Base-by-base conservation (phyloP, 345 rosid genomes). In the Sonneratia caseolaris region DNA sequence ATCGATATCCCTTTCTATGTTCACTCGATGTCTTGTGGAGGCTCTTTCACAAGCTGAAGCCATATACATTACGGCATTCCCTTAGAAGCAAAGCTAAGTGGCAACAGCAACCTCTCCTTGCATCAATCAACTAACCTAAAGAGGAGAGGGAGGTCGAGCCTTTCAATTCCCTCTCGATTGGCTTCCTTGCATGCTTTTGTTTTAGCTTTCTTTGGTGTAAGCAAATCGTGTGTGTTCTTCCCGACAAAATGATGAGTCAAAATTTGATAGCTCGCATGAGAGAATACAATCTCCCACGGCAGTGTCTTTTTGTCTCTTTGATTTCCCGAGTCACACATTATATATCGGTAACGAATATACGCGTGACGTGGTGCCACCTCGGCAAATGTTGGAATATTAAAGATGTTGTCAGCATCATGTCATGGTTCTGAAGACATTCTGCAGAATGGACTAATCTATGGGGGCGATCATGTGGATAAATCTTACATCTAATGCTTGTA, bases 51-150 rank as follows among this genome's bases (percentile, higher is more conserved):
- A 62, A 62, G 66, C 66, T 62, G 14, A 35, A 27, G 66, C 7
- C 66, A 62, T 11, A 62, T 12, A 14, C 27, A 53, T 35, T 47
- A 62, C 66, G 66, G 11, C 18, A 62, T 62, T 62, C 66, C 66
- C 66, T 27, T 62, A 18, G 66, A 62, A 62, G 66, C 66, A 13
- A 62, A 62, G 66, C 65, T 62, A 57, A 57, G 51, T 57, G n/a
- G 3, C 3, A 53, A 4, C 59, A 53, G 59, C 59, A 12, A 18
- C 59, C 59, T 18, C 59, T 53, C 59, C 59, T 8, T 21, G 22
- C 59, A 53, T 53, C 59, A 21, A 53, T 53, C 18, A 53, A 47
- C 7, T 5, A 42, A 49, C 59, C n/a, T 53, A 53, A 5, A 53
- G 59, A 53, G 22, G 22, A 18, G 24, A 18, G 59, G 51, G 45